Base-by-base conservation (phyloP, 2,329 filamentous ascomycete species). In the Graphilbum ipis-grandicollis region DNA sequence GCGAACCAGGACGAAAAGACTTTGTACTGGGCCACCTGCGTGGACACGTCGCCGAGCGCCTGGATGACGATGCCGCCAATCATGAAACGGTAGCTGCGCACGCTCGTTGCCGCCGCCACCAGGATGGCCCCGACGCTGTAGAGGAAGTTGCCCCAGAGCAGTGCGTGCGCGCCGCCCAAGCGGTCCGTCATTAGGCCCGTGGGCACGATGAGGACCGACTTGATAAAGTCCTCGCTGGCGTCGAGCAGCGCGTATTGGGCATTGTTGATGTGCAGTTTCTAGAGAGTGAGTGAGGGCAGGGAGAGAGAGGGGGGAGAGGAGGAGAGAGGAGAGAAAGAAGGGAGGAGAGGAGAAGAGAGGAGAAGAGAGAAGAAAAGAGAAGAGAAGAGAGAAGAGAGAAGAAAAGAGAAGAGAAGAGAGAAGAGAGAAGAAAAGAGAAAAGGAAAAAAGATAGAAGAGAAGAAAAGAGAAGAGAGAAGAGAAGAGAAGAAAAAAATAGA, bases 1-100 rank as follows among this genome's bases (percentile, higher is more conserved):
- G 71, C 59, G 42, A 76, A 76, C 71, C 71, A 76, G 0, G 68
- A 71, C 0, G 68, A 72, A 45, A 76, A 76, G 42, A 76, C 65
- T 41, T 75, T 73, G 49, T 75, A 76, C 47, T 75, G 70, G 0
- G 72, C 72, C 22, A 75, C 60, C 44, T 76, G 71, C 0, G 72
- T 76, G 0, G 71, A 67, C 17, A 75, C 71, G 41, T 75, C 71
- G n/a, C 71, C 71, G 0, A 76, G 51, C 0, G 70, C 62, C 21
- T 66, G 58, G 12, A 76, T 52, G 2, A 76, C 55, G 26, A 62
- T 53, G 2, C 69, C 71, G 14, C 58, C 60, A 28, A 76, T 63
- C 70, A 76, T 75, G 48, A 75, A 68, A 15, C 62, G 60, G 51
- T 66, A 76, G 23, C 58, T 67, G 5, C 69, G 65, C 3, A 66